These are phyloP conservation scores for Nelumbo lutea DNA, from an alignment of 164 flowering plant species.

Conservation along the genomic window DNA sequence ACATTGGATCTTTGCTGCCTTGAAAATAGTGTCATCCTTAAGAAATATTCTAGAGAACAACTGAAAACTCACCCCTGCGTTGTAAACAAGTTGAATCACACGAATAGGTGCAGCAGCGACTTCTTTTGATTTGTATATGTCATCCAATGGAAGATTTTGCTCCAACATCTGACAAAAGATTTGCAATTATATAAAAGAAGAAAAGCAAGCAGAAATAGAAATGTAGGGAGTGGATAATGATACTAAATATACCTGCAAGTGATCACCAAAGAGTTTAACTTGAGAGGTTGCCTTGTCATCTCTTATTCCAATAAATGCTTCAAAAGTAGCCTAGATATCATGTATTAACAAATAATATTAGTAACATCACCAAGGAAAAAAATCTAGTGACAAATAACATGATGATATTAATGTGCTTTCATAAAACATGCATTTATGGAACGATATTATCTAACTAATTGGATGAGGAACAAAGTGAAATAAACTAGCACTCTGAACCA, in stretches of 20 bases:
- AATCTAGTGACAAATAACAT: neutral
- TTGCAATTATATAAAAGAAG: neutral
- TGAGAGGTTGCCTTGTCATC: constrained; percentile 85
- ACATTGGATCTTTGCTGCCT: no score
- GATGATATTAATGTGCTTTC: neutral
- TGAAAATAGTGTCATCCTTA: no score
- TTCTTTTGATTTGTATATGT: constrained; percentile 66
- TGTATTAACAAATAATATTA: constrained; percentile 7
- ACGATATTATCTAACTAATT: neutral
- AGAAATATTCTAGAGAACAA: neutral
- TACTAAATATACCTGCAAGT: constrained; percentile 50
- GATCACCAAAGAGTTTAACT: constrained; percentile 84
- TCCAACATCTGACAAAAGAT: constrained; percentile 55
- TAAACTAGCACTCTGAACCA: no score
- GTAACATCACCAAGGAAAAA: neutral
- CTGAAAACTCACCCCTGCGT: constrained; percentile 72
- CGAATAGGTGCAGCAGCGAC: constrained; percentile 91
- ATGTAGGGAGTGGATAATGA: neutral
- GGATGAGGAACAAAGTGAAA: neutral
- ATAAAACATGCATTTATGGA: neutral
- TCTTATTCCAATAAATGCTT: constrained; percentile 83
- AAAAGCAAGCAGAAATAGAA: neutral
- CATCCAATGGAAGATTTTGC: constrained; percentile 85
- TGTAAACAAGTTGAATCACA: constrained; percentile 75
- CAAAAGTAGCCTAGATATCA: constrained; percentile 80